Conservation (phyloP, 108 stramenopile species). For the Cylindrotheca fusiformis region DNA sequence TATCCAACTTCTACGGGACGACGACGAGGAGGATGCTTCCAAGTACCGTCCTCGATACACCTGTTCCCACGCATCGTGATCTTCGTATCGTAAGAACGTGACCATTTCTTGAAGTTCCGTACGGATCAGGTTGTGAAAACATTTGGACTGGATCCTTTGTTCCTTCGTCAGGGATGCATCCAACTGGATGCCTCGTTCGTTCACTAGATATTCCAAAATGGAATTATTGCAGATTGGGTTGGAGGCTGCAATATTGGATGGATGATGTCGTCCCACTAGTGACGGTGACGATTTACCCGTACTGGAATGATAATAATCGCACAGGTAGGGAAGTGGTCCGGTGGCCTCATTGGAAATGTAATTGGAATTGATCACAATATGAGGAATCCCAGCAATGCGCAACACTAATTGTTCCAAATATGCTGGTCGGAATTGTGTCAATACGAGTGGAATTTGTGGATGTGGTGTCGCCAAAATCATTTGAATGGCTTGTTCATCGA, state of each 20-base stretch:
- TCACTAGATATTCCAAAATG: conserved; percentile 60
- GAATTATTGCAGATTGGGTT: conserved; percentile 34
- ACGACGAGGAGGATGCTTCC: conserved; percentile 21
- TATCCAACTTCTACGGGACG: conserved; percentile 8
- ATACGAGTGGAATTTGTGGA: conserved; percentile 27
- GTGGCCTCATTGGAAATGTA: conserved; percentile 53
- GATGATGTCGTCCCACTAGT: conserved; percentile 57
- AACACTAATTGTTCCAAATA: conserved; percentile 70
- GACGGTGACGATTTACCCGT: conserved; percentile 16
- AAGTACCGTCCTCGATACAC: conserved; percentile 56
- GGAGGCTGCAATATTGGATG: conserved; percentile 17
- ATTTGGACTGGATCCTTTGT: conserved; percentile 19
- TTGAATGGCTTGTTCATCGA: conserved; percentile 23
- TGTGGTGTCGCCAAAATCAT: conserved; percentile 18
- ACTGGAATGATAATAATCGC: conserved; percentile 27
- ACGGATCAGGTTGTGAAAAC: conserved; percentile 40
- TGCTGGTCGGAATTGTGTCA: conserved; percentile 63
- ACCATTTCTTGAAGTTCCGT: conserved; percentile 44
- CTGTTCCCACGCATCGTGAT: conserved; percentile 65
- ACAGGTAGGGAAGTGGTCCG: conserved; percentile 52
- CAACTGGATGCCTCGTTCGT: conserved; percentile 15
- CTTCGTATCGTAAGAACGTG: conserved; percentile 53
- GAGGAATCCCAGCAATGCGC: conserved; percentile 54
- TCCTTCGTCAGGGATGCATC: conserved; percentile 25
- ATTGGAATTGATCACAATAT: conserved; percentile 52